These are phyloP conservation scores for Cucurbita argyrosperma DNA, from an alignment of 306 rosid genomes.

Conservation along the genomic window DNA sequence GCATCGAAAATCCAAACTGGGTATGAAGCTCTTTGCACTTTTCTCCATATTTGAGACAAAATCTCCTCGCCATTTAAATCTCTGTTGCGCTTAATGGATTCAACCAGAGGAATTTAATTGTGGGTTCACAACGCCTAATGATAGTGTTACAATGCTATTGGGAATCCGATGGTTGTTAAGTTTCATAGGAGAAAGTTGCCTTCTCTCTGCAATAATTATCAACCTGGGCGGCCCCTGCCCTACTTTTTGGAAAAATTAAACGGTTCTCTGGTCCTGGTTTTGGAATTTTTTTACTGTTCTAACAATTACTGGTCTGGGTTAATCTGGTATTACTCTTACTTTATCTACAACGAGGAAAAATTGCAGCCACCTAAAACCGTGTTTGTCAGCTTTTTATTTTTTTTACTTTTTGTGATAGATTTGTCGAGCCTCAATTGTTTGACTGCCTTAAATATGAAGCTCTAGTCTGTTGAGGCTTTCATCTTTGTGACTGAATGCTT, in stretches of 20 bases:
- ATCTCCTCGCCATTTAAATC: background rate
- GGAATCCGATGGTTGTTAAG: background rate
- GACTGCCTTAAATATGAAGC: background rate
- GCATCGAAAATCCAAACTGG: constrained; percentile 9
- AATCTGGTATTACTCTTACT: background rate
- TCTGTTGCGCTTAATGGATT: background rate
- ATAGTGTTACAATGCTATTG: background rate
- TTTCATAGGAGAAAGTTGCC: background rate
- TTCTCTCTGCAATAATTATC: background rate
- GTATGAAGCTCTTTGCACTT: constrained; percentile 14
- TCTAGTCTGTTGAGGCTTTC: background rate
- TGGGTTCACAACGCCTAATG: background rate
- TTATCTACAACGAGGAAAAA: background rate
- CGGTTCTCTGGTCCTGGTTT: background rate
- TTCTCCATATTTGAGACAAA: background rate
- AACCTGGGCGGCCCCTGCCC: background rate
- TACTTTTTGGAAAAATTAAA: background rate
- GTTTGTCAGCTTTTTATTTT: background rate
- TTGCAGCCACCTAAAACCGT: background rate
- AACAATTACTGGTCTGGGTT: background rate
- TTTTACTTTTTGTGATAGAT: background rate
- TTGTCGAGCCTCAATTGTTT: background rate
- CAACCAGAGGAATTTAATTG: background rate
- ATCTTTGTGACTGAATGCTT: background rate
- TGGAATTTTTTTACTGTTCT: background rate